Evolutionary conservation across 1,139 yeast genomes (phyloP).

Genomic region (Zhuliangozyma parablackwelliae): DNA sequence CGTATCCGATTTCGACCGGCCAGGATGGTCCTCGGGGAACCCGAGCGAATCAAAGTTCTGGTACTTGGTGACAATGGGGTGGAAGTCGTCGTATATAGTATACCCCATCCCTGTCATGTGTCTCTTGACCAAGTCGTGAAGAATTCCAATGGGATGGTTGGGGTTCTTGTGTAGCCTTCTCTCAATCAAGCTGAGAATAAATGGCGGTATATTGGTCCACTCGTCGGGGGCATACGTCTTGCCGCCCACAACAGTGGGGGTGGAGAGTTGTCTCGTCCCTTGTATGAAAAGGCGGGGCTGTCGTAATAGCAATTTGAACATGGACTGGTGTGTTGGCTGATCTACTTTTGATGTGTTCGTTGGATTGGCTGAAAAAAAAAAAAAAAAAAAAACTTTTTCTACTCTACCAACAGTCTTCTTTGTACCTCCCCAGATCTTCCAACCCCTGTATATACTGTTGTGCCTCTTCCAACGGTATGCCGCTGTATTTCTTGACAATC

Average conservation of each 20-base stretch:
- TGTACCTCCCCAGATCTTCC: conserved; percentile 66
- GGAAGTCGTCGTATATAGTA: conserved; percentile 75
- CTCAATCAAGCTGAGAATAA: conserved; percentile 64
- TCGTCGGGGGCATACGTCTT: conserved; percentile 58
- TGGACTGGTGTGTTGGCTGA: no score
- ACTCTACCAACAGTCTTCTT: conserved; percentile 86
- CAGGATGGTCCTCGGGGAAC: conserved; percentile 90
- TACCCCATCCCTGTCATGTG: conserved; percentile 67
- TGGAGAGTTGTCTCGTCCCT: no score
- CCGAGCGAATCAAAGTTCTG: conserved; percentile 91
- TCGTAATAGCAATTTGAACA: no score
- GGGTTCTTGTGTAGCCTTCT: conserved; percentile 70
- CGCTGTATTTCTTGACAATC: conserved; percentile 44
- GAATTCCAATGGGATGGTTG: conserved; percentile 85
- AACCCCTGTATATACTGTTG: conserved; percentile 47
- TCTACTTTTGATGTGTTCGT: no score
- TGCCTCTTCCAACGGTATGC: conserved; percentile 41
- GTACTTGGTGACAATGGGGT: conserved; percentile 75
- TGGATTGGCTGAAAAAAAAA: no score
- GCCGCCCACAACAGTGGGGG: conserved; percentile 40
- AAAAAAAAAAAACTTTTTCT: background rate
- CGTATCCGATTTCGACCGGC: conserved; percentile 88
- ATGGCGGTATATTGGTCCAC: conserved; percentile 83
- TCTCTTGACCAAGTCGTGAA: conserved; percentile 66
- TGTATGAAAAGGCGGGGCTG: no score